These are phyloP conservation scores for Didymella arachidicola DNA, from an alignment of 2,329 filamentous ascomycete species.

Conservation along the genomic window DNA sequence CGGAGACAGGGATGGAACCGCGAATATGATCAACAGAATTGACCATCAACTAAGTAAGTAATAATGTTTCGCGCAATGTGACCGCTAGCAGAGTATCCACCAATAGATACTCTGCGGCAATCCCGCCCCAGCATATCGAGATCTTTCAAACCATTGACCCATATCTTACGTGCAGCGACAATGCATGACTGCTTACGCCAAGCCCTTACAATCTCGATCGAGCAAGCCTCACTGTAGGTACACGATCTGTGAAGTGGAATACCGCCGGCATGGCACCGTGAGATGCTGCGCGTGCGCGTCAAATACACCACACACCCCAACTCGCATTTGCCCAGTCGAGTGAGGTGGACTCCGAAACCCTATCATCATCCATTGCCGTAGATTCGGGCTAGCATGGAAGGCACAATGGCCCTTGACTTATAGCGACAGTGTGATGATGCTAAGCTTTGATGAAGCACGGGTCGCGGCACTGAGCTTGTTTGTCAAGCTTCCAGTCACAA, in stretches of 20 bases:
- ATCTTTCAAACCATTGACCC: background rate
- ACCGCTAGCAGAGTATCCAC: background rate
- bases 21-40: background rate
- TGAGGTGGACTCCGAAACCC: background rate
- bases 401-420: background rate
- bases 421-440: background rate
- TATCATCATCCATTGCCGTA: background rate
- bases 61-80: background rate
- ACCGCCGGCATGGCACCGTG: background rate
- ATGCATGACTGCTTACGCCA: conserved; percentile 6
- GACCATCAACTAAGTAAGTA: background rate
- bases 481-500: no score
- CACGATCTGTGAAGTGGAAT: conserved; percentile 4
- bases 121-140: background rate
- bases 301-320: background rate
- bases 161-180: background rate
- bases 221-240: conserved; percentile 5
- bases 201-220: conserved; percentile 11
- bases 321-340: background rate
- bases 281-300: background rate
- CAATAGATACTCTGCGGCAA: background rate
- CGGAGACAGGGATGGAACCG: background rate
- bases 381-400: no score
- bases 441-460: background rate
- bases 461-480: background rate